phyloP scores from a whole-genome alignment of 108 stramenopile species.

The Thalassiosira profunda region DNA sequence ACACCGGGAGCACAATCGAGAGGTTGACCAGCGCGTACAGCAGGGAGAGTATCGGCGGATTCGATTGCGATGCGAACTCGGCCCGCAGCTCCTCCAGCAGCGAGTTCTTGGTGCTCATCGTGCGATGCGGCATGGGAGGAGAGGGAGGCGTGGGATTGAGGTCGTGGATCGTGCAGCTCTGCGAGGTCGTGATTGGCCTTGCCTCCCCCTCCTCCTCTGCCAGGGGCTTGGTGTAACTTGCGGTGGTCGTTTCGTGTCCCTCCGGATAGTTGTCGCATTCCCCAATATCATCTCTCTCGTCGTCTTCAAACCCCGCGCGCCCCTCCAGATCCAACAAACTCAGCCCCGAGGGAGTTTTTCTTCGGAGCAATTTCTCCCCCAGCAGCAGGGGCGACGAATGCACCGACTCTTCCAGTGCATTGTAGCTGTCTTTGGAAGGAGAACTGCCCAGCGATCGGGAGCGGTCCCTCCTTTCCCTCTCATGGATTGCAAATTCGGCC shows the following conservation, averaged over 20 bases:
- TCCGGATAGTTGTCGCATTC: neutral
- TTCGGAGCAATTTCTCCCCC: neutral
- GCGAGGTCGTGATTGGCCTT: neutral
- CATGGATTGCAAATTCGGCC: neutral
- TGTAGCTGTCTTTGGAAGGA: too few relatives aligned
- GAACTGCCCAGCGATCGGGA: too few relatives aligned
- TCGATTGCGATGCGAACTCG: conserved; percentile 17
- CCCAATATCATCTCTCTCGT: neutral
- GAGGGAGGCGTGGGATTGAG: neutral
- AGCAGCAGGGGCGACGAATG: neutral
- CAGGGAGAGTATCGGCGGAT: conserved; percentile 40
- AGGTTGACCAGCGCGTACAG: conserved; percentile 85
- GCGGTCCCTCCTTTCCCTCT: neutral
- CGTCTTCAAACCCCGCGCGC: too few relatives aligned
- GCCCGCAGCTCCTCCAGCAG: conserved; percentile 11
- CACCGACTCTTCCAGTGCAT: too few relatives aligned
- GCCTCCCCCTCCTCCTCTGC: neutral
- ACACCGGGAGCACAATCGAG: conserved; percentile 82
- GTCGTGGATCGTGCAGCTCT: neutral
- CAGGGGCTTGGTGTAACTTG: neutral
- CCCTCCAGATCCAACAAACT: conserved; percentile 24
- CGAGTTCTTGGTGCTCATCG: neutral
- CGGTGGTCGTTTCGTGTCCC: conserved; percentile 11
- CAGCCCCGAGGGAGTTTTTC: conserved; percentile 4
- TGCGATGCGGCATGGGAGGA: neutral